Base-by-base conservation (phyloP, 352 stramenopile species). In the Hyaloperonospora brassicae region DNA sequence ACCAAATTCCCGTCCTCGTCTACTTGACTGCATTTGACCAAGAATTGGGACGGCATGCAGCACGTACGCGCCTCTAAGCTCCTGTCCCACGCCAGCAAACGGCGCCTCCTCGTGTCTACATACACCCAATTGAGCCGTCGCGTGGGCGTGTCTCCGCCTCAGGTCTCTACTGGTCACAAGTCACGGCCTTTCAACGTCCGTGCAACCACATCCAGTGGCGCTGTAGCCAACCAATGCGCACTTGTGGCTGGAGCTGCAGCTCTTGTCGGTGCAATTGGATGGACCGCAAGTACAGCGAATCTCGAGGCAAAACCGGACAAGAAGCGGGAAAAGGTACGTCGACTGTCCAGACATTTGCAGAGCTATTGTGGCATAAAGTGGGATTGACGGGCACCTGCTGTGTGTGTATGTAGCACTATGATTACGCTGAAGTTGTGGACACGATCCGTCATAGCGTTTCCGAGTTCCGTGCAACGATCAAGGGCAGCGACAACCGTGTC, bases 381-480 rank as follows among this genome's bases (percentile, higher is more conserved):
- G 5, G 27, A 39, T 50, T 34, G 27, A 36, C 8, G 14, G 24
- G 13, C 8, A n/a, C 5, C 21, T 42, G 44, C 14, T 49, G 44
- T 21, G 13, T 2, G 2, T 13, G 6, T 47, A 23, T 59, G 41
- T 30, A 92, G 79, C 75, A 57, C 7, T 72, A 81, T 41, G 63
- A 87, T 39, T 92, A 89, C 45, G 66, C 62, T 1, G 62, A 88
- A 44, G 76, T 71, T 1, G 72, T 92, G 40, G 82, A 92, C 57
- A 71, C 50, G 7, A 73, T 92, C 36, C 79, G 82, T 6, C 70
- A 81, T 30, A 72, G 85, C 35, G 75, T 92, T 38, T 89, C 79
- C 12, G 76, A 89, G 59, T 92, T 92, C 46, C 79, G 82, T 2
- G 58, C 68, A 25, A 84, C 73, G 22, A 66, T 92, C n/a, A 89